Percentiles rank a stretch among this genome's conserved stretches.
phyloP scores from a whole-genome alignment of 2,329 filamentous ascomycete genomes.

The Xylaria sp. region DNA sequence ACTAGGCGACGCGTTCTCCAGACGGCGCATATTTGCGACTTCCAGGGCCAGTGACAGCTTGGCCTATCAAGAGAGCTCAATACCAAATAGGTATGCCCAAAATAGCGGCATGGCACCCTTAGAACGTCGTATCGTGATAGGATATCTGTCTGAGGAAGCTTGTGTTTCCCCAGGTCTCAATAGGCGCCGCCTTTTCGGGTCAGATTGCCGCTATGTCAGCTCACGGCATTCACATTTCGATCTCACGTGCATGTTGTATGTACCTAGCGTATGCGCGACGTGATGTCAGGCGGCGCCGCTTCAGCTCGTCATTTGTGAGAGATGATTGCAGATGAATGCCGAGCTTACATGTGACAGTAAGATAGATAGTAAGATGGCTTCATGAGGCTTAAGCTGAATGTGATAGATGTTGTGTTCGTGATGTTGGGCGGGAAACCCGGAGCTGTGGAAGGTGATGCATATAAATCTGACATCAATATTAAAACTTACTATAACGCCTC shows the following conservation, averaged over 20 bases:
- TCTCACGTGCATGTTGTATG: conserved; percentile 15
- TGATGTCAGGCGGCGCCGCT: conserved; percentile 8
- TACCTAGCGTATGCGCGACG: conserved; percentile 2
- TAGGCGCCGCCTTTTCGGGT: background rate
- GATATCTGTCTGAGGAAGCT: background rate
- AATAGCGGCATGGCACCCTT: no score
- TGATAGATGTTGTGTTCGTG: background rate
- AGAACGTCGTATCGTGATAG: no score
- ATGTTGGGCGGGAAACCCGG: background rate
- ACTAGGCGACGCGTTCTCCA: background rate
- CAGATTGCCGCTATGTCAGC: background rate
- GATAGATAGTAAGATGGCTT: background rate
- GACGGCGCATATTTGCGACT: background rate
- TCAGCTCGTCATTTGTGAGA: background rate
- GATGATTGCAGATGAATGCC: conserved; percentile 1
- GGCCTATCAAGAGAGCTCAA: background rate
- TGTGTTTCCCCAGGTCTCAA: background rate
- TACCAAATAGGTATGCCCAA: background rate
- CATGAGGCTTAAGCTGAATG: background rate
- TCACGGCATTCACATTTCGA: background rate
- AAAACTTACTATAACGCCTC: no score
- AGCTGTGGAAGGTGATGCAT: background rate
- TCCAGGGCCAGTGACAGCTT: background rate
- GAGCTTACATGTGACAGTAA: conserved; percentile 23
- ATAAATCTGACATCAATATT: no score